Evolutionary conservation across 2,329 filamentous ascomycete genomes (phyloP), one percentile per base, ranked within the genome.

Genomic region (Aspergillus amoenus): DNA sequence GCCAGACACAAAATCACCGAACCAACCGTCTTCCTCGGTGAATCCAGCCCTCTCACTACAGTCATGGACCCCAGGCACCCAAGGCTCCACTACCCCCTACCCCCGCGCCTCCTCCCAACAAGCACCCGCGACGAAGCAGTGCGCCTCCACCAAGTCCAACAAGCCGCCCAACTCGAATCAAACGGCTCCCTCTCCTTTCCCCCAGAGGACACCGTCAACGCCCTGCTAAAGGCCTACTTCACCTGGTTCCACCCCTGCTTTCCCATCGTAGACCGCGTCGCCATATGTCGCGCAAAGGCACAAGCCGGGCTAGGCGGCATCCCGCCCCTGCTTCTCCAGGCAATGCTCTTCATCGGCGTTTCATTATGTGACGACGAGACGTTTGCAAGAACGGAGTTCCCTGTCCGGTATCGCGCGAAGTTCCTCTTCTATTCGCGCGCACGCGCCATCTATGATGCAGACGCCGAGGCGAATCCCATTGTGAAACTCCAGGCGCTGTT

Each of bases 221-320:
- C 73, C 1, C 70, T 82, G 0, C 63, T 84, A 0, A 70, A 76
- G 17, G 81, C 81, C 0, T 85, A 84, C 68, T 84, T 85, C 54
- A 70, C 74, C 21, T 82, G 81, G 77, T 84, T 84, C 52, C 82
- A 85, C 60, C 81, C 82, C 0, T 81, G 80, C 53, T 85, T 84
- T 47, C 81, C 82, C 0, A 75, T 85, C 12, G 61, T 85, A 0
- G 80, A 84, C 60, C 76, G 80, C 4, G 69, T 70, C 1, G 75
- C 77, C 0, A 69, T 82, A 8, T 72, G 76, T 53, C 66, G 69
- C 2, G 68, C 70, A 2, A 76, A 81, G 40, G 68, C 67, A 7
- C 69, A 72, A 9, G 1, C 21, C 12, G 13, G 21, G 4, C 5
- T 45, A 11, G n/a, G 15, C 21, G 24, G 21, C n/a, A 44, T 83